Base-by-base conservation (phyloP, 1,284 basidiomycete species). In the Sanghuangporus weigelae region DNA sequence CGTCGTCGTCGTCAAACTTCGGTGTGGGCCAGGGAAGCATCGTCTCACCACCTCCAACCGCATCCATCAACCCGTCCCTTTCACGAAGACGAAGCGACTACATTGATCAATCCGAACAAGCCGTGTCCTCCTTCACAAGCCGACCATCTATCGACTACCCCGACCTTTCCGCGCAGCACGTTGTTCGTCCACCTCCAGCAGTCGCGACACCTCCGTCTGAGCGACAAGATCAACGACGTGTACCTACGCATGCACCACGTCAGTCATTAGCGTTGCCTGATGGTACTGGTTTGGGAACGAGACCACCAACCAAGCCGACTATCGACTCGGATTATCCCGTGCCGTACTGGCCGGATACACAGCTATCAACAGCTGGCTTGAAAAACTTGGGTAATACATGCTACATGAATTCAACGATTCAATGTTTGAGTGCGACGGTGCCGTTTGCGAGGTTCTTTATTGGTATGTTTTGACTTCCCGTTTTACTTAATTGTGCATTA, bases 361-460 rank as follows among this genome's bases (percentile, higher is more conserved):
- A 88, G 68, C 84, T 96, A 64, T 93, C 92, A 16, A 84, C 90
- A 42, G 90, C 90, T 0, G 96, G 96, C 2, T 75, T 99, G 73
- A 95, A 95, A 82, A 99, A 99, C 74, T 74, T 99, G 65, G 97
- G 96, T 39, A 98, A 99, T 75, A 99, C 97, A 1, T 99, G 96
- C 75, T 99, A 98, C 75, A 98, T 99, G 95, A 99, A 98, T 75
- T 93, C 96, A 36, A 96, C 95, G 3, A 85, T 99, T 23, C 96
- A 99, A 76, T 99, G 96, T 75, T 78, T 99, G 71, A 93, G 88
- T 71, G 95, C 94, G 0, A 96, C 95, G 0, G 85, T 90, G 12
- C 95, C 95, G 0, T 95, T 98, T 74, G 85, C 95, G 40, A 81
- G 87, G 57, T 97, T 94, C 77, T 97, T 98, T 73, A 90, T 87